phyloP scores from a whole-genome alignment of 2,329 filamentous ascomycete genomes.

The Fusarium longipes region DNA sequence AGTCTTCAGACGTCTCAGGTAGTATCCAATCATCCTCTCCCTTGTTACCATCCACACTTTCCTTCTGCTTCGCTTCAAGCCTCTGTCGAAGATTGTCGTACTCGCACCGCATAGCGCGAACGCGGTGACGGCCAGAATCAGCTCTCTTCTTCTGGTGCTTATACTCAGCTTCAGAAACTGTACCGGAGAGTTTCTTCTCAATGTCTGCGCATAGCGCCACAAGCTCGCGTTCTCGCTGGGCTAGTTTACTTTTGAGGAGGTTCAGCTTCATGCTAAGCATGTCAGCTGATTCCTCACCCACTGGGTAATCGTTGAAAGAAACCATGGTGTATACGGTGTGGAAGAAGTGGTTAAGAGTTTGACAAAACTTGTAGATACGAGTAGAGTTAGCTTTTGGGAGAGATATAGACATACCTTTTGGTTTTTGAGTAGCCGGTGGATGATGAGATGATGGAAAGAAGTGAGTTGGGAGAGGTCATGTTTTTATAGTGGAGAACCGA shows the following conservation, averaged over 20 bases:
- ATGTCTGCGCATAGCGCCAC: background rate
- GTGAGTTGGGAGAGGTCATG: no score
- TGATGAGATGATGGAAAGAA: background rate
- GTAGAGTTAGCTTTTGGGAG: background rate
- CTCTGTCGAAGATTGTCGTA: background rate
- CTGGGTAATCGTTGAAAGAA: fast-evolving
- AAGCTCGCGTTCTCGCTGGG: background rate
- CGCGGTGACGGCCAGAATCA: background rate
- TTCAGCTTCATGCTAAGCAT: background rate
- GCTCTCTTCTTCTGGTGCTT: background rate
- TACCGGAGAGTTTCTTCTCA: background rate
- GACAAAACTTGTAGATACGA: background rate
- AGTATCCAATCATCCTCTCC: background rate
- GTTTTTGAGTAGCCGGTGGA: background rate
- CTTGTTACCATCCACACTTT: no score
- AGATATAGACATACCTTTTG: background rate
- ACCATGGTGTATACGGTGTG: background rate
- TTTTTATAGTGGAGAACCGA: no score
- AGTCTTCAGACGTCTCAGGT: background rate
- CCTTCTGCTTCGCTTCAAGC: background rate
- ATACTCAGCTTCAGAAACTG: background rate
- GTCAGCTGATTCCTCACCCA: background rate
- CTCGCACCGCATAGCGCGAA: background rate
- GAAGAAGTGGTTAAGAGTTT: background rate
- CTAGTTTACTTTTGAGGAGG: background rate